phyloP scores from a whole-genome alignment of 1,284 basidiomycete species.

The Heterobasidion occidentale region DNA sequence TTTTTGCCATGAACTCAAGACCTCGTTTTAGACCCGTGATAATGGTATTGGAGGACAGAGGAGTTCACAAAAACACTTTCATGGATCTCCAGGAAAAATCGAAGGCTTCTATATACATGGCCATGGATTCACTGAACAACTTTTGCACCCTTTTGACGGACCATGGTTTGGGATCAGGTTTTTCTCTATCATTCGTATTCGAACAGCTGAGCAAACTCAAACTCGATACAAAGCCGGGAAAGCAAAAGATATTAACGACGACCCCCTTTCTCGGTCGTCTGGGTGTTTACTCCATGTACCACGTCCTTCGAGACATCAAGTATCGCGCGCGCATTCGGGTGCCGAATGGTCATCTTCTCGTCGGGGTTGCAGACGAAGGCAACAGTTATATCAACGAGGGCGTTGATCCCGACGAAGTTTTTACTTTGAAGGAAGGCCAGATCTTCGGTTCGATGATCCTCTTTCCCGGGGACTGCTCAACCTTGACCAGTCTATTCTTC shows the following conservation, averaged over 20 bases:
- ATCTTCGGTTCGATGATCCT: conserved; percentile 42
- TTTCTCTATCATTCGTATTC: conserved; percentile 39
- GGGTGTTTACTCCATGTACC: conserved; percentile 18
- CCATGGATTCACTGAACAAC: conserved; percentile 37
- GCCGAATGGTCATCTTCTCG: conserved; percentile 52
- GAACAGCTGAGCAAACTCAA: conserved; percentile 37
- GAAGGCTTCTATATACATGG: conserved; percentile 39
- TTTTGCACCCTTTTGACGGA: conserved; percentile 37
- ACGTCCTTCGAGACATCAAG: conserved; percentile 44
- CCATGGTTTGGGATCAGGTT: conserved; percentile 42
- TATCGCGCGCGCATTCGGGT: conserved; percentile 63
- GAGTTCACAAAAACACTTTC: conserved; percentile 42
- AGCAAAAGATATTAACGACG: conserved; percentile 30
- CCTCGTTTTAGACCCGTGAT: conserved; percentile 10
- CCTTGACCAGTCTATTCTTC: neutral
- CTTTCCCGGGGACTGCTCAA: too few relatives aligned
- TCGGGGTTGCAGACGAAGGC: conserved; percentile 72
- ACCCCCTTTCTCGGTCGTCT: conserved; percentile 49
- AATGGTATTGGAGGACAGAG: conserved; percentile 27
- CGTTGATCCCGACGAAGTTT: conserved; percentile 33
- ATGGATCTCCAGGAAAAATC: conserved; percentile 42
- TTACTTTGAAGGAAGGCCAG: conserved; percentile 37
- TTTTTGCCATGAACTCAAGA: neutral
- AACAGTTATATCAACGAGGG: conserved; percentile 41
- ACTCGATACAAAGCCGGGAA: conserved; percentile 31